Base-by-base conservation (phyloP, 2,329 filamentous ascomycete genomes). In the Aspergillus brunneoviolaceus region DNA sequence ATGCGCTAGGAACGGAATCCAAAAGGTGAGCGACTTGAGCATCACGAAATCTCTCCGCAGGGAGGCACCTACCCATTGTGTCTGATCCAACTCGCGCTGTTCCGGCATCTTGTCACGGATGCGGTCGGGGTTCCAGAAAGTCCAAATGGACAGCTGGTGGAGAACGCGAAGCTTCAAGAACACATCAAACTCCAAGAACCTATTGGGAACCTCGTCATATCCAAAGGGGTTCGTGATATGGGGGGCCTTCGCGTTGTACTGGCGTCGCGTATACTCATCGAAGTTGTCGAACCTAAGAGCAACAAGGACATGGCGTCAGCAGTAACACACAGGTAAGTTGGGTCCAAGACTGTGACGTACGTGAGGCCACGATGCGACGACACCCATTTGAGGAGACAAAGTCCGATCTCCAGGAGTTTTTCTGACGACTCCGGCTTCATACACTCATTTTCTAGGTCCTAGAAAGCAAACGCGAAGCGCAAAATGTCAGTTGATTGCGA, bases 301-400 rank as follows among this genome's bases (percentile, higher is more conserved):
- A 53, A 10, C 49, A 48, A 16, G 16, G 23, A 25, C 10, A 19
- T 27, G 25, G 23, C 14, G 42, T 31, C 23, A 69, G 65, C 42
- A 51, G 23, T 49, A 19, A 16, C 29, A 47, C 39, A 16, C 12
- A 35, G 27, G 33, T 35, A 35, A 16, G 14, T 10, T 25, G 31
- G 9, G n/a, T 25, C 35, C 14, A 25, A 50, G 35, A 50, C 7
- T 7, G 27, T 11, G 63, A 83, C 90, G 67, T 85, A 96, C 92
- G 89, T 96, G 51, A 98, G 81, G 64, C 93, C 93, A 65, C 93
- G 89, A 80, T 97, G 92, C 61, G 93, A 96, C 33, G 95, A 97
- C 53, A 97, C 88, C 73, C 90, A 92, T 83, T 97, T 97, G 61
- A 98, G 86, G 21, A 98, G 82, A 57, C 90, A 87, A 50, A 99